Base-by-base conservation (phyloP, 1,139 yeast species). In the Debaryomyces sp. region DNA sequence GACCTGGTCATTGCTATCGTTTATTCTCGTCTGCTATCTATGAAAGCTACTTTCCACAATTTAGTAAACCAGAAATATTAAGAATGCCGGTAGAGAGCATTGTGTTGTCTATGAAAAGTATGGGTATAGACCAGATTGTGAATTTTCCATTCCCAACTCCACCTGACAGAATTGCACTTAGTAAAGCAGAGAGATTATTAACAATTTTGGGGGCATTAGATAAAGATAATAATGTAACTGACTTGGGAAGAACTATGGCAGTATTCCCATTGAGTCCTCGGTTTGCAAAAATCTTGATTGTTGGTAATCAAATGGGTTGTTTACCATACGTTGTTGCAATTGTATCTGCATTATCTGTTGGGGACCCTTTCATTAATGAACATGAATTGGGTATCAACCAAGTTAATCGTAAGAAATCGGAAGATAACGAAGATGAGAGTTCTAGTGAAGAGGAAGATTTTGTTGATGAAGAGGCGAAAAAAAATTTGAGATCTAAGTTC, bases 91-190 rank as follows among this genome's bases (percentile, higher is more conserved):
- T 91, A 41, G 99, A 94, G 63, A 92, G 97, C 61, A 87, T 94
- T 18, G 96, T 94, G 0, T 73, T 95, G 55, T 89, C 88, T 44
- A 94, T 95, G 99, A 95, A 94, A 67, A 82, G 94, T 54, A 94
- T 95, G 97, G 97, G 97, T 2, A 92, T 95, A 52, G 95, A 89
- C 64, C 88, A 88, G 46, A 87, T 95, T 43, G 73, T 84, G 24
- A 94, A 94, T 60, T 95, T 95, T 74, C 99, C 99, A 40, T 95
- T 94, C 70, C 99, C 99, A 2, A 92, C 98, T 0, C 89, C 97
- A 1, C 98, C 99, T 0, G 89, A 87, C 44, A 70, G 86, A 50
- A 45, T 50, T 0, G 74, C 87, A 15, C 71, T 95, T 41, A 64
- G 67, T 5, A 81, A 78, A 51, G 96, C 97, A 0, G 85, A 90